Evolutionary conservation across 2,329 filamentous ascomycete genomes (phyloP), one percentile per base, ranked within the genome.

Genomic region (Aureobasidium lini): DNA sequence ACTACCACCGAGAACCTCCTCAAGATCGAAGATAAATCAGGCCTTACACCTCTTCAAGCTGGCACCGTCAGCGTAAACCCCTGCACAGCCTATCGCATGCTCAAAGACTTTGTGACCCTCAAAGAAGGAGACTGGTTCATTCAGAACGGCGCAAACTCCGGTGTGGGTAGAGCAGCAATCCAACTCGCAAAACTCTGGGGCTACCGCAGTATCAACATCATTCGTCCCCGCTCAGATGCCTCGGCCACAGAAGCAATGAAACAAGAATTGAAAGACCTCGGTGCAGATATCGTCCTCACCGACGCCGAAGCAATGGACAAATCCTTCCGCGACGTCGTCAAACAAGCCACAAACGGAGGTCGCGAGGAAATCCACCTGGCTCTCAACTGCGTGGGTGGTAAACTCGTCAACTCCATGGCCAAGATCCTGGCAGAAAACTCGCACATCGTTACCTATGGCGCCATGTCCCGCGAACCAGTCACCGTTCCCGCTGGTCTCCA

Each of bases 111-210:
- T 69, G 84, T 79, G 65, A 70, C 77, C 4, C 73, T 86, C 69
- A 70, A 81, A 59, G 82, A 84, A n/a, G 89, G 92, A 58, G 59
- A 61, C 29, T 99, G 93, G 92, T 90, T 96, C 70, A 85, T 99
- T 48, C 94, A 99, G 75, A 99, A 99, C 71, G 94, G 93, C 7
- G 94, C 93, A 40, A 99, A 99, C 74, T 90, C 86, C 43, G 94
- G 91, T 10, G 94, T 99, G 15, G 94, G 94, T 1, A 80, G 94
- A 40, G 89, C 92, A 2, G 93, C 90, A 10, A 94, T 97, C 64
- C 94, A 99, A 75, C 79, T 99, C 1, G 93, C 84, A 1, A 81
- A 77, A 66, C 80, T 90, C 57, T 97, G 92, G 93, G 93, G 93
- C 0, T 82, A 94, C 68, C 87, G 90, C 69, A 95, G 88, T 70